Evolutionary conservation across 768 basidiomycete species (phyloP), one percentile per base, ranked within the genome.

Genomic region (Suillus hirtellus): DNA sequence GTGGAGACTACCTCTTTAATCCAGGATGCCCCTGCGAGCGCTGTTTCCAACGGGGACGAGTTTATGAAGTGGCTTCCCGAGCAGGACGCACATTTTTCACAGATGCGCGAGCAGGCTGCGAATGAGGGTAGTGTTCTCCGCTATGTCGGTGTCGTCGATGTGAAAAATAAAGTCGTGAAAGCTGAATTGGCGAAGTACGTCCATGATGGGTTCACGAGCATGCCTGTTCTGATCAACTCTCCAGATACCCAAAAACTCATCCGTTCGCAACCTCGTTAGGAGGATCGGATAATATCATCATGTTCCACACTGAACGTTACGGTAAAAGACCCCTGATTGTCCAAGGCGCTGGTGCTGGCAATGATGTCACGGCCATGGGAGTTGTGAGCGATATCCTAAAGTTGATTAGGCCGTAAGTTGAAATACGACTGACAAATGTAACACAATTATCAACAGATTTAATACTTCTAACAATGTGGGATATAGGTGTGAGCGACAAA

Each of bases 331-430:
- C 97, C 1, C 79, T 99, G 62, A 93, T 99, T 64, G 84, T 99
- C 40, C 96, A 98, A 71, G 97, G 97, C 58, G 89, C 96, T 1
- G 97, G 97, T 3, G 97, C 97, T 0, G 97, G 97, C n/a, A 95
- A 95, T 1, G 95, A 91, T 31, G 96, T 99, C 15, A 99, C 97
- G 38, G 97, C 97, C 0, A 99, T 99, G 94, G 97, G 97, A 9
- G 95, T 98, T 17, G 82, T 96, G 67, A 88, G 91, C 54, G 96
- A 99, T 72, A 76, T 96, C 60, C 75, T 98, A 72, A 91, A 79
- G 69, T 66, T 83, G 35, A 73, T 77, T 4, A 80, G 52, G 64
- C 46, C 53, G 10, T 37, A 61, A 35, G 40, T 10, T 34, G 53
- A 42, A 56, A 58, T 59, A 67, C 38, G 67, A 37, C 54, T 7